Evolutionary conservation across 352 stramenopile genomes (phyloP).

Genomic region (Phytopythium ostracodes): DNA sequence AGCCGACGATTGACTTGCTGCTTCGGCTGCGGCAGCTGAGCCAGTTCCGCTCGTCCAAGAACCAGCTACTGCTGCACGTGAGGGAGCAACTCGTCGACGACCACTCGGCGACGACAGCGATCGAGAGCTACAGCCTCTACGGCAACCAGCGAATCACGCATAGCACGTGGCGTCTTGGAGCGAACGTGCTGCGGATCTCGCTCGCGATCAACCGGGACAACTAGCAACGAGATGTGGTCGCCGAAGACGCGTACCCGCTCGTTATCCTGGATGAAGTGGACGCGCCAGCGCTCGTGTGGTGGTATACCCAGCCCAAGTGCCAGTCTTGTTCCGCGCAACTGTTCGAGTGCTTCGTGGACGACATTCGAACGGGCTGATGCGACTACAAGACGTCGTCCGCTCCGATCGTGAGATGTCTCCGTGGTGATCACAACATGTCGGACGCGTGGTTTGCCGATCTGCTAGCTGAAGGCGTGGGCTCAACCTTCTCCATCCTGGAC

Average conservation of each 20-base stretch:
- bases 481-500: not conserved
- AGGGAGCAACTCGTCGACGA: slow-evolving; percentile 2
- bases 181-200: not conserved
- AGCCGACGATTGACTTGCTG: slow-evolving; percentile 21
- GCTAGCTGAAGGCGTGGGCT: not conserved
- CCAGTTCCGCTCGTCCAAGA: slow-evolving; percentile 17
- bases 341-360: slow-evolving; percentile 13
- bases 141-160: slow-evolving; percentile 22
- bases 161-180: slow-evolving; percentile 2
- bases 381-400: slow-evolving; percentile 6
- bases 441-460: not conserved
- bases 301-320: slow-evolving; percentile 5
- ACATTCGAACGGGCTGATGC: slow-evolving; percentile 6
- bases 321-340: slow-evolving; percentile 2
- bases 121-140: slow-evolving; percentile 28
- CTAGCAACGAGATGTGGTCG: not conserved
- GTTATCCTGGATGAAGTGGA: not conserved
- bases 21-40: slow-evolving; percentile 31
- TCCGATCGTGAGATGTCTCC: not conserved
- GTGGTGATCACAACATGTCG: slow-evolving; percentile 1
- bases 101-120: slow-evolving; percentile 3
- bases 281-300: slow-evolving; percentile 2
- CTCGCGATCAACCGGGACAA: not conserved
- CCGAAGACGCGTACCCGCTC: slow-evolving; percentile 2
- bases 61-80: slow-evolving; percentile 29